phyloP scores from a whole-genome alignment of 164 flowering plant species.

The Houttuynia cordata region DNA sequence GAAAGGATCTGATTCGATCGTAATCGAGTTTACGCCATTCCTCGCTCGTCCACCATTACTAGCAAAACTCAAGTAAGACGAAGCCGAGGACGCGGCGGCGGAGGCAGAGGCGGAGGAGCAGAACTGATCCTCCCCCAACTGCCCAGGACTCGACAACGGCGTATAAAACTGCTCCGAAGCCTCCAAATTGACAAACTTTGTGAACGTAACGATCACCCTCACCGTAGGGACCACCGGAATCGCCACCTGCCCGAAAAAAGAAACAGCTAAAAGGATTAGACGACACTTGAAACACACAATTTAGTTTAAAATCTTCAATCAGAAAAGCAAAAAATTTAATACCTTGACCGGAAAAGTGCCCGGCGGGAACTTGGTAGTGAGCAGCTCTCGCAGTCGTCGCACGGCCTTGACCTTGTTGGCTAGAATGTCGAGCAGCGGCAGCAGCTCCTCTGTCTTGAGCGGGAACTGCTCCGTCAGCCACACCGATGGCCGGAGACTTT shows the following conservation, averaged over 20 bases:
- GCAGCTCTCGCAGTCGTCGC: slow-evolving; percentile 65
- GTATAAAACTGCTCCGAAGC: slow-evolving; percentile 68
- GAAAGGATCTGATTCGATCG: slow-evolving; percentile 40
- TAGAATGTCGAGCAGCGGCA: slow-evolving; percentile 84
- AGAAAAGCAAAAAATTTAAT: background rate
- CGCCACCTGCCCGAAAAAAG: slow-evolving; percentile 53
- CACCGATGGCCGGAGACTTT: slow-evolving; percentile 62
- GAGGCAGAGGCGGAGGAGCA: background rate
- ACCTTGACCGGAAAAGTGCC: slow-evolving; percentile 98
- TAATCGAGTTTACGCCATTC: background rate
- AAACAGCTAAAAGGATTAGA: too few relatives aligned
- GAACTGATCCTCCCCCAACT: slow-evolving; percentile 25
- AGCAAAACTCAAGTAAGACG: background rate
- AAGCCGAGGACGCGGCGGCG: too few relatives aligned
- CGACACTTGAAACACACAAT: too few relatives aligned
- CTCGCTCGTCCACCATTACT: background rate
- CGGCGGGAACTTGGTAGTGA: slow-evolving; percentile 88
- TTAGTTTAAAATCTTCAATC: too few relatives aligned
- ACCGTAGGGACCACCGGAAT: slow-evolving; percentile 99
- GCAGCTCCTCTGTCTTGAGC: slow-evolving; percentile 72
- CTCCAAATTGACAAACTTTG: slow-evolving; percentile 70
- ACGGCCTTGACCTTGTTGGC: slow-evolving; percentile 93
- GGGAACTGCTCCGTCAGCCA: slow-evolving; percentile 98
- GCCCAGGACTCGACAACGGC: slow-evolving; percentile 76
- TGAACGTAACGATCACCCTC: slow-evolving; percentile 84